Percentiles rank a stretch among this genome's conserved stretches.
Conservation (phyloP, 805 yeast genomes). For the Kluyveromyces nonfermentans region DNA sequence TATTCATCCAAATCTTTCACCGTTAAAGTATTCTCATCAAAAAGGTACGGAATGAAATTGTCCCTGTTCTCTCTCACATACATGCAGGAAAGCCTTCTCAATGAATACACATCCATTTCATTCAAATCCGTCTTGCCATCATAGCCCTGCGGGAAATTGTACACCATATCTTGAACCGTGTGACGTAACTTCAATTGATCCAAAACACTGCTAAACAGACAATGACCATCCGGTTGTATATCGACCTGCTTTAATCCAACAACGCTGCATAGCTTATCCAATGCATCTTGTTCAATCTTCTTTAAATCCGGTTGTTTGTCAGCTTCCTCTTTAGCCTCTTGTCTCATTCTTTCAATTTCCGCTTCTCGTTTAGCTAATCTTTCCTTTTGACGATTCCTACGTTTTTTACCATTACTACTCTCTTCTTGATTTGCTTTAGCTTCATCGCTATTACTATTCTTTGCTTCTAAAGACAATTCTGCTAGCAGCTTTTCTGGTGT, state of each 20-base stretch:
- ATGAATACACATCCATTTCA: conserved; percentile 28
- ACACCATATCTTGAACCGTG: conserved; percentile 15
- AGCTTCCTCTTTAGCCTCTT: conserved; percentile 68
- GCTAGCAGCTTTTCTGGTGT: conserved; percentile 63
- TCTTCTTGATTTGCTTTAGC: background rate
- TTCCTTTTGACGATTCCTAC: conserved; percentile 77
- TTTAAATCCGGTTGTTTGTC: conserved; percentile 54
- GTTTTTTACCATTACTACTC: conserved; percentile 19
- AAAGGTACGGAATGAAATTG: conserved; percentile 70
- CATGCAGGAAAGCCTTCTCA: conserved; percentile 56
- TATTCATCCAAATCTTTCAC: conserved; percentile 60
- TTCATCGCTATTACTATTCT: background rate
- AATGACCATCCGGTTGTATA: conserved; percentile 87
- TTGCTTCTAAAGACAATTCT: conserved; percentile 36
- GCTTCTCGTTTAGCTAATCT: conserved; percentile 69
- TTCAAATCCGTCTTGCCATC: background rate
- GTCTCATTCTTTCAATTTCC: conserved; percentile 48
- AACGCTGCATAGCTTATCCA: conserved; percentile 43
- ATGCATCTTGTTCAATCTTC: conserved; percentile 59
- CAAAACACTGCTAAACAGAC: conserved; percentile 75
- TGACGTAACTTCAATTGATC: conserved; percentile 65
- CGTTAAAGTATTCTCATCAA: conserved; percentile 65
- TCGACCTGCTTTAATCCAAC: conserved; percentile 50
- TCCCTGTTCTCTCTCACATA: conserved; percentile 58
- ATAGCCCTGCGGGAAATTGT: conserved; percentile 7